These are phyloP conservation scores for Botrytis cinerea DNA, from an alignment of 2,329 filamentous ascomycete species.

Conservation along the genomic window DNA sequence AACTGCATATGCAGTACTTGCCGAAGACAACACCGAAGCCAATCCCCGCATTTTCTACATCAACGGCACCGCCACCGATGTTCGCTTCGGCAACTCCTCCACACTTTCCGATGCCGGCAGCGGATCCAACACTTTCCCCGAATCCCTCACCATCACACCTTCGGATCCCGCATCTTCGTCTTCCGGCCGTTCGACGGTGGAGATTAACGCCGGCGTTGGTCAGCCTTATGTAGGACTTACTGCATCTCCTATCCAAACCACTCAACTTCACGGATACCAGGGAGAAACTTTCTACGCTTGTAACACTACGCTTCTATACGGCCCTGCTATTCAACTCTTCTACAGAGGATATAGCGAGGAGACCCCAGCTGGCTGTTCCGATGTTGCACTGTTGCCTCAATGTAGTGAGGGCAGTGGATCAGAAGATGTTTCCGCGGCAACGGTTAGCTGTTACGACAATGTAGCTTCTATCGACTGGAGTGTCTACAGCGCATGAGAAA, in stretches of 20 bases:
- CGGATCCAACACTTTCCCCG: conserved; percentile 37
- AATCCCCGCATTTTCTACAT: conserved; percentile 49
- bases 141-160: conserved; percentile 45
- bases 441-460: conserved; percentile 47
- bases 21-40: conserved; percentile 30
- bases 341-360: conserved; percentile 44
- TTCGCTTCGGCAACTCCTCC: conserved; percentile 40
- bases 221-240: conserved; percentile 44
- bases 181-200: conserved; percentile 38
- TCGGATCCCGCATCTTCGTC: conserved; percentile 26
- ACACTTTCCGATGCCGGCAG: conserved; percentile 47
- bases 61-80: conserved; percentile 49
- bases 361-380: conserved; percentile 47
- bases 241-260: conserved; percentile 43
- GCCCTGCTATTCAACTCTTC: conserved; percentile 43
- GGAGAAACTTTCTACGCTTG: conserved; percentile 48
- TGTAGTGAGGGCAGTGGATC: conserved; percentile 45
- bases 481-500: conserved; percentile 33
- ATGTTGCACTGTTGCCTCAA: conserved; percentile 48
- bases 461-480: conserved; percentile 46
- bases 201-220: conserved; percentile 45
- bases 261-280: conserved; percentile 34
- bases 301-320: conserved; percentile 47
- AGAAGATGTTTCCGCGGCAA: conserved; percentile 46
- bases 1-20: conserved; percentile 45